Evolutionary conservation across 805 yeast species (phyloP), one percentile per base, ranked within the genome.

Genomic region (Candida silvicultrix): DNA sequence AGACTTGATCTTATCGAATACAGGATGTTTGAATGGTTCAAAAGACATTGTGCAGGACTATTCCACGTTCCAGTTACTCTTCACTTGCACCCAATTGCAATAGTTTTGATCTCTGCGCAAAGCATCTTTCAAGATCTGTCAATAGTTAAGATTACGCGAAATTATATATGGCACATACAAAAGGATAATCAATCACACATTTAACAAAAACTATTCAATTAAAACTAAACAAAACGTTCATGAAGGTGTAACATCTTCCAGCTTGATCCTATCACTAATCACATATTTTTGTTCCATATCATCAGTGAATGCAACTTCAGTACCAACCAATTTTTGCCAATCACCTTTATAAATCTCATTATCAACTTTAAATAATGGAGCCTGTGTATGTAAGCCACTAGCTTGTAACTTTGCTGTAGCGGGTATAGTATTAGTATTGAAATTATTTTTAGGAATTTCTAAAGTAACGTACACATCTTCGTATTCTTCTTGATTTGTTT

Each of bases 271-370:
- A 38, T 57, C 61, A 2, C 44, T 45, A 5, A 56, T 49, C 19
- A 54, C 56, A 43, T 49, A 49, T 6, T 40, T 41, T 21, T 53
- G 53, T 7, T 50, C 54, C 28, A 53, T 16, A 31, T 57, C 62
- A n/a, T 60, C 63, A 8, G 54, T 50, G 38, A 62, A 51, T 25
- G 65, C 75, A 38, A 78, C 58, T 50, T 79, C 97, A 0, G 95
- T 85, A 0, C 98, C 98, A 1, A 87, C 82, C 3, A 88, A 64
- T 45, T 76, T 76, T 38, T 74, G 71, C 97, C 97, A 90, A 20
- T 71, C 67, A 2, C 95, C 94, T 62, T 80, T 78, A 60, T 80
- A 88, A 4, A 87, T 64, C 35, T 74, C 70, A 43, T 75, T 73
- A 37, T 83, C 83, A 14, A 80, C 66, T 54, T 76, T 79, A 39